Base-by-base conservation (phyloP, 768 basidiomycete species). In the Auricularia sp. region DNA sequence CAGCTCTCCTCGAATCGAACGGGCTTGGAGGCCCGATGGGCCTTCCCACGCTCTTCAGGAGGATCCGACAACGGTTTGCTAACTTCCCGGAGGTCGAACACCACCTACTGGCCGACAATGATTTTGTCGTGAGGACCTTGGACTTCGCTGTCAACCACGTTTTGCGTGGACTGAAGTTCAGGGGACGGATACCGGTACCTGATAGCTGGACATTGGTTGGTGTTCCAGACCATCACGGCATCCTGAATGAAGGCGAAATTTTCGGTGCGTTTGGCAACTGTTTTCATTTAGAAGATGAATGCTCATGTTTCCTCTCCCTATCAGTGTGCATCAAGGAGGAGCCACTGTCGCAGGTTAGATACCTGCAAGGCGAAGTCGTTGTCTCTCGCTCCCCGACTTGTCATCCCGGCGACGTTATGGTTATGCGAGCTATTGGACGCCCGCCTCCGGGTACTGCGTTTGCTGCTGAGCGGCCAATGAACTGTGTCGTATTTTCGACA, bases 151-250 rank as follows among this genome's bases (percentile, higher is more conserved):
- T 82, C 36, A 78, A 87, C 67, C 87, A 88, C 64, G 76, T 86
- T n/a, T 77, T 90, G 6, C 81, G 88, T 44, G 77, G 82, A 58
- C 76, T 89, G n/a, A 90, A 89, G 66, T 78, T 78, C 64, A 76
- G 78, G 10, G 86, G 87, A 0, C 80, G 87, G 3, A 90, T 91
- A 47, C 86, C 87, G 12, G 76, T 91, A 14, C 83, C 81, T 1
- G 75, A 76, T 4, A 83, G 80, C 2, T 87, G 81, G 77, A 90
- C 86, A 0, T 72, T 91, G 1, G 88, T 89, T 4, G 88, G 88
- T 0, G 82, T 90, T 5, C 87, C 87, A 1, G 88, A 91, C 70
- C 77, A 84, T 1, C 84, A 86, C 66, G 71, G 73, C 1, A 81
- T 77, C 64, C 77, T 90, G 3, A 42, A 77, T 42, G 80, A 80